Evolutionary conservation across 345 rosid species (phyloP), one percentile per base, ranked within the genome.

Genomic region (Raphanus sativus): DNA sequence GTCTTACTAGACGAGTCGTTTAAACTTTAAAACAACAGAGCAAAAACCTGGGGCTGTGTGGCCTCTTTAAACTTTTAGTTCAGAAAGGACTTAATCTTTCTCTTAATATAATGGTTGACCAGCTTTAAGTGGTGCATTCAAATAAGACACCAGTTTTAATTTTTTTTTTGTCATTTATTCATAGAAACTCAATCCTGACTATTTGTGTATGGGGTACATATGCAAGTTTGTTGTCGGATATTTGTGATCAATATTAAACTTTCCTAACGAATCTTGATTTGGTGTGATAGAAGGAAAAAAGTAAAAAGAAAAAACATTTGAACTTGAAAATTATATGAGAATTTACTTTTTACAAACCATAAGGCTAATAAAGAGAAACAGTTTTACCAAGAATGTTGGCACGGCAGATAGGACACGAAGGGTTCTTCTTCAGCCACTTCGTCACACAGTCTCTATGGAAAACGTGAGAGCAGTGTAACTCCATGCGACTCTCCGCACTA

Each of bases 381-480:
- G 10, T 63, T 62, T 62, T 3, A 7, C 69, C 69, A 62, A 45
- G 48, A 30, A 60, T 8, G 33, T 17, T 63, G 61, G 62, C 21
- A 13, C 77, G 70, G 55, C 70, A 65, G 6, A 65, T 54, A 34
- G 70, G 77, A 15, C 77, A 65, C n/a, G 40, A 52, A n/a, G 55
- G 12, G 3, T 54, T 74, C 11, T 3, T 25, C 17, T 54, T 4
- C 12, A 74, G 28, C 77, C 71, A 74, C 55, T 26, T 54, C 8
- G 38, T 55, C 6, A 65, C 10, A 65, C 64, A 74, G 4, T 25
- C 38, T 21, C 17, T 64, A 10, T 74, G 77, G 33, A 65, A 74
- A 55, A 54, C 40, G 5, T 54, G 71, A 29, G 56, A 54, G 11
- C 77, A 74, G 6, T 8, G 38, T n/a, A 74, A 36, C 64, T 65